A percentile compares a stretch with the other conserved stretches of the same genome.
phyloP scores from a whole-genome alignment of 2,329 filamentous ascomycete genomes.

The Aschersonia sp. region DNA sequence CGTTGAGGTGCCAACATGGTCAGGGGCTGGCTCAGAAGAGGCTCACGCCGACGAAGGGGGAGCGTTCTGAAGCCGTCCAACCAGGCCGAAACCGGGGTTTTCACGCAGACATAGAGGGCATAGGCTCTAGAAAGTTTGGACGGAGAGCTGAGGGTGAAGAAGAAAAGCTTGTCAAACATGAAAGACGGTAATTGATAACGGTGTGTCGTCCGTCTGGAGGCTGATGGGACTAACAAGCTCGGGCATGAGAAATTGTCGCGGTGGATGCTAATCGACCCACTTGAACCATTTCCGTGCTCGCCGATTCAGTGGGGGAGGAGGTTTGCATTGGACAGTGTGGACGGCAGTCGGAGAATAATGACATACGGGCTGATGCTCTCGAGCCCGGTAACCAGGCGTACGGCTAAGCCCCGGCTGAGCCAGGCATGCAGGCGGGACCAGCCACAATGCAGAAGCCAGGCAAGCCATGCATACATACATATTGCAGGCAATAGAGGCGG shows the following conservation, averaged over 20 bases:
- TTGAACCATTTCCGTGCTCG: background rate
- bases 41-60: slow-evolving; percentile 5
- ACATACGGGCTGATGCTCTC: no score
- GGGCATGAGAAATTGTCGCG: background rate
- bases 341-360: no score
- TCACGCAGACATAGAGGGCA: background rate
- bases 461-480: no score
- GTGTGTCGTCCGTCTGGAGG: no score
- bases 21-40: slow-evolving; percentile 8
- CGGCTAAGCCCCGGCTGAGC: background rate
- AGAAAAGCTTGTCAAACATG: background rate
- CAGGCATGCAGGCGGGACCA: no score
- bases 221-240: background rate
- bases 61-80: background rate
- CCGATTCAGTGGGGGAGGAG: no score
- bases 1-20: slow-evolving; percentile 27
- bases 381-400: background rate
- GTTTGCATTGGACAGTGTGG: no score
- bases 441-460: no score
- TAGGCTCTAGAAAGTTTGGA: background rate
- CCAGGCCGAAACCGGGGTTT: background rate
- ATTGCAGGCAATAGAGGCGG: no score
- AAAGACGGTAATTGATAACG: background rate
- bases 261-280: background rate
- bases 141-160: background rate